These are phyloP conservation scores for Mrakia frigida DNA, from an alignment of 768 basidiomycete species.

Conservation along the genomic window DNA sequence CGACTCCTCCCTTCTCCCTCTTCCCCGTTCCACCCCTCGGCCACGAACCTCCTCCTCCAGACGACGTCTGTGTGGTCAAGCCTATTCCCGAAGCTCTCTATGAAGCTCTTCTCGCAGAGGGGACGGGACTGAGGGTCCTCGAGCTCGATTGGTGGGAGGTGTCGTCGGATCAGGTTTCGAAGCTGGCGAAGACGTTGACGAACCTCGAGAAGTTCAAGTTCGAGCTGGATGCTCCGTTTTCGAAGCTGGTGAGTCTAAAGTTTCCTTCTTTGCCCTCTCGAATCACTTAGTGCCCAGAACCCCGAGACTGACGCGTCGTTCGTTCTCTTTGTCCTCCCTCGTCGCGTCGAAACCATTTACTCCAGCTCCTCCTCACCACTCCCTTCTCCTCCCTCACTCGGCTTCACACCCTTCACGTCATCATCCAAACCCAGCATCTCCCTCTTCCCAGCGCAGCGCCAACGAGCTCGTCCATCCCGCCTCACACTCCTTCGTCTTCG, in stretches of 20 bases:
- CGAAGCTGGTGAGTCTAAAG: constrained; percentile 24
- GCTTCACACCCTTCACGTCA: constrained; percentile 22
- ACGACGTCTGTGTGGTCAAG: constrained; percentile 9
- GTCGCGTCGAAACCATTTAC: background rate
- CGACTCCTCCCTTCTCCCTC: constrained; percentile 26
- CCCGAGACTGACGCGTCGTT: background rate
- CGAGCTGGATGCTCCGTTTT: constrained; percentile 25
- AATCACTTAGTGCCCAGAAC: too few relatives aligned
- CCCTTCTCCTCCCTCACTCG: constrained; percentile 22
- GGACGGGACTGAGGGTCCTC: constrained; percentile 6
- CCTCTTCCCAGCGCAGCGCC: constrained; percentile 7
- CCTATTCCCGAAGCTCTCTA: constrained; percentile 15
- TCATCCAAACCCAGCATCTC: constrained; percentile 15
- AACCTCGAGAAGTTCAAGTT: constrained; percentile 25
- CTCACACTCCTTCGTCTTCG: constrained; percentile 18
- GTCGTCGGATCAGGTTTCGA: background rate
- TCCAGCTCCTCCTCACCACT: constrained; percentile 24
- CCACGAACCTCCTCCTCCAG: background rate
- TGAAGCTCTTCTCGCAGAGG: background rate
- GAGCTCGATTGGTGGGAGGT: constrained; percentile 30
- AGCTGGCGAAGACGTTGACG: constrained; percentile 19
- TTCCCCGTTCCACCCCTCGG: constrained; percentile 24
- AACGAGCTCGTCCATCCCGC: constrained; percentile 1
- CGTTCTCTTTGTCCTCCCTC: background rate
- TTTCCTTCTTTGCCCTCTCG: too few relatives aligned